Conservation (phyloP, 2,329 filamentous ascomycete genomes). For the Bipolaris cookei region DNA sequence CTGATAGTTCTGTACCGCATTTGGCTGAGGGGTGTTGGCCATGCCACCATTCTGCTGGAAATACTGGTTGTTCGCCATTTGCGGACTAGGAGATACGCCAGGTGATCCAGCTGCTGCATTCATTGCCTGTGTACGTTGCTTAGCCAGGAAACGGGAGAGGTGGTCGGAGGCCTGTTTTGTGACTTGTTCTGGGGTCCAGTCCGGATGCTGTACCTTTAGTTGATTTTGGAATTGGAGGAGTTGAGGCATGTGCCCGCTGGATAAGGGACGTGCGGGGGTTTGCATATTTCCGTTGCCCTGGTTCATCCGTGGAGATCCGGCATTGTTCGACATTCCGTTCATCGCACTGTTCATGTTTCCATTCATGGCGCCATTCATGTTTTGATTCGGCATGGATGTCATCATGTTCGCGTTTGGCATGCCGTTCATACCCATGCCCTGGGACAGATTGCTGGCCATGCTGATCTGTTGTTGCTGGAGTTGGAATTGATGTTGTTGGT, state of each 20-base stretch:
- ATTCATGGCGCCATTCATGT: conserved; percentile 45
- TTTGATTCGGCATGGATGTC: conserved; percentile 39
- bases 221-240: conserved; percentile 42
- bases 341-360: conserved; percentile 39
- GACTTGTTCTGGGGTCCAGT: conserved; percentile 45
- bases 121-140: conserved; percentile 46
- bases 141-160: conserved; percentile 40
- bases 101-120: conserved; percentile 46
- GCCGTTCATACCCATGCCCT: conserved; percentile 41
- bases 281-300: conserved; percentile 42
- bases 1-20: conserved; percentile 47
- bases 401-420: conserved; percentile 48
- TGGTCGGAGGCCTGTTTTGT: conserved; percentile 45
- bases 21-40: conserved; percentile 41
- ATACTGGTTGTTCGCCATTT: conserved; percentile 46
- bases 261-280: conserved; percentile 36
- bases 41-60: conserved; percentile 40
- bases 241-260: conserved; percentile 45
- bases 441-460: conserved; percentile 44
- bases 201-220: conserved; percentile 45
- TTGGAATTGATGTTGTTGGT: conserved; percentile 46
- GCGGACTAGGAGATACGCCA: conserved; percentile 40
- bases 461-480: conserved; percentile 49
- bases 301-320: conserved; percentile 43
- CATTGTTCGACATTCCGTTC: conserved; percentile 46